Percentiles rank a stretch among this genome's conserved stretches.
These are phyloP conservation scores for Cystofilobasidium bisporidii DNA, from an alignment of 768 basidiomycete genomes.

Conservation along the genomic window DNA sequence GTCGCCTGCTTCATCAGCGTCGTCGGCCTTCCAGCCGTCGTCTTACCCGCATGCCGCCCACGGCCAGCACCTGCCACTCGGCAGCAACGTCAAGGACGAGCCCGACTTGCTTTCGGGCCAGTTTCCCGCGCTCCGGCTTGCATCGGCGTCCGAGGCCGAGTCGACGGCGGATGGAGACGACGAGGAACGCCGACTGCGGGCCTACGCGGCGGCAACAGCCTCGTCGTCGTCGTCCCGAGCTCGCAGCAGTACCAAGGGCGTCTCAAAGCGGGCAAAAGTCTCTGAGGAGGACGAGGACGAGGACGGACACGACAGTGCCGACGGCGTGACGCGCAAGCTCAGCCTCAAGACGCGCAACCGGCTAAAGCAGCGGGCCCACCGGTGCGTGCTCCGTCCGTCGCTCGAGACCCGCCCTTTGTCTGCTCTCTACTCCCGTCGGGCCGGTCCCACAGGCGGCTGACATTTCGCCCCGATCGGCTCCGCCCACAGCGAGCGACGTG, in stretches of 20 bases:
- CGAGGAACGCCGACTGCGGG: background rate
- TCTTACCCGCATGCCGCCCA: background rate
- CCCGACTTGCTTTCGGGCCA: background rate
- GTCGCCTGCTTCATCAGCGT: background rate
- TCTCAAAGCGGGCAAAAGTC: background rate
- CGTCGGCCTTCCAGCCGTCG: background rate
- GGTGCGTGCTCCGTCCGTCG: background rate
- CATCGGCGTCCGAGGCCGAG: background rate
- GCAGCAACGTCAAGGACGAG: conserved; percentile 7
- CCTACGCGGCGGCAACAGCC: background rate
- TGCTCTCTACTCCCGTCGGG: background rate
- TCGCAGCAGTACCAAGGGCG: background rate
- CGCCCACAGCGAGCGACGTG: conserved; percentile 2
- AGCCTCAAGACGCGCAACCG: conserved; percentile 16
- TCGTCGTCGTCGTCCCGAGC: background rate
- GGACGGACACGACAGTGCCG: background rate
- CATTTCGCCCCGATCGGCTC: no score
- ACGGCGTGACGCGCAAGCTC: conserved; percentile 7
- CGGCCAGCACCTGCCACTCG: no score
- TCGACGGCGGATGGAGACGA: background rate
- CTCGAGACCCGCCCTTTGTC: background rate
- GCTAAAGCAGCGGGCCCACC: conserved; percentile 13
- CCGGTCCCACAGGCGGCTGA: no score
- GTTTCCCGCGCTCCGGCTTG: background rate
- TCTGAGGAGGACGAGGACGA: conserved; percentile 9